A percentile compares a stretch with the other conserved stretches of the same genome.
These are phyloP conservation scores for Termitomyces sp. DNA, from an alignment of 768 basidiomycete genomes.

Conservation along the genomic window DNA sequence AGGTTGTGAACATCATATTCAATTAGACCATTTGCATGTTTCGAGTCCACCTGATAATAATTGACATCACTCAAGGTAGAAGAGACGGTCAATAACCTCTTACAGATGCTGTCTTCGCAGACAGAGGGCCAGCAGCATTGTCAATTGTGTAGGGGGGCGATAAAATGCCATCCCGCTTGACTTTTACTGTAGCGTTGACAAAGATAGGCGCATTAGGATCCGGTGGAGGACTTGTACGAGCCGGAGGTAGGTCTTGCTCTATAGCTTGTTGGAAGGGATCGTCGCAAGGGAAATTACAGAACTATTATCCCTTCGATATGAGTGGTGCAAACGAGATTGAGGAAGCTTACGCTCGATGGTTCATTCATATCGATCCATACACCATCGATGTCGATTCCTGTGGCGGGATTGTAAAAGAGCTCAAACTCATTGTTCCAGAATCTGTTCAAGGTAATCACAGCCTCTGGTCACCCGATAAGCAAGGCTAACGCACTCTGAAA, in stretches of 20 bases:
- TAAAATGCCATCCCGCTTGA: slow-evolving; percentile 32
- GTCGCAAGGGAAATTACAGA: slow-evolving; percentile 57
- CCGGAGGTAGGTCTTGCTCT: slow-evolving; percentile 48
- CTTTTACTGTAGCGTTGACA: slow-evolving; percentile 14
- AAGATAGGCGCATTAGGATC: slow-evolving; percentile 51
- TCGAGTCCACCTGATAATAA: slow-evolving; percentile 31
- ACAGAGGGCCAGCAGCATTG: slow-evolving; percentile 49
- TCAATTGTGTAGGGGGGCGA: slow-evolving; percentile 56
- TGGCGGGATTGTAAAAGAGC: slow-evolving; percentile 45
- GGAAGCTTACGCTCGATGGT: slow-evolving; percentile 48
- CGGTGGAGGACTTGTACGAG: slow-evolving; percentile 43
- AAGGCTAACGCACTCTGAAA: slow-evolving; percentile 33
- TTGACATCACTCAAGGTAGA: not conserved
- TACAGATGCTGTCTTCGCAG: slow-evolving; percentile 50
- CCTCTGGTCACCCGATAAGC: not conserved
- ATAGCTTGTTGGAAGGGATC: slow-evolving; percentile 56
- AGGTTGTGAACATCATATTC: slow-evolving; percentile 65
- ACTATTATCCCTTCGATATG: slow-evolving; percentile 27
- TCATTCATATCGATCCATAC: slow-evolving; percentile 80
- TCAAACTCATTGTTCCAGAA: slow-evolving; percentile 63
- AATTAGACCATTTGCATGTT: slow-evolving; percentile 51
- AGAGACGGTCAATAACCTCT: slow-evolving; percentile 12
- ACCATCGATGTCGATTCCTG: slow-evolving; percentile 62
- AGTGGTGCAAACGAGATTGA: not conserved
- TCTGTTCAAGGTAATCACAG: slow-evolving; percentile 19